Percentiles rank a stretch among this genome's conserved stretches.
These are phyloP conservation scores for Ogataea minuta DNA, from an alignment of 805 yeast species.

Conservation along the genomic window DNA sequence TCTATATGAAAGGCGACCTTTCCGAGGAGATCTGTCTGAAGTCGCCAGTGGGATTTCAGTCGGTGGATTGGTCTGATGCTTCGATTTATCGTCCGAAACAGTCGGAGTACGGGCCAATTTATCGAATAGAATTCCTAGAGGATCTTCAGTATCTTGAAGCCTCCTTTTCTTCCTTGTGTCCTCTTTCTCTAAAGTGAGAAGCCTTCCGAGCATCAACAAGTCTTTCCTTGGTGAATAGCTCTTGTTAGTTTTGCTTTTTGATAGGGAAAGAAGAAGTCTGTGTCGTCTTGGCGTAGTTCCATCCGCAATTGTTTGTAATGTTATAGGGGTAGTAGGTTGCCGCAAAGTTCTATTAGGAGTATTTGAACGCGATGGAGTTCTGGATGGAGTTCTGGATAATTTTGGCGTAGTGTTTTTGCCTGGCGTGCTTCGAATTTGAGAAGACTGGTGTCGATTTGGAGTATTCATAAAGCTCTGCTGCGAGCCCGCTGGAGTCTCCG, in stretches of 20 bases:
- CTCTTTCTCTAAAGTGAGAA: conserved; percentile 28
- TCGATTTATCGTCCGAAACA: background rate
- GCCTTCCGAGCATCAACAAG: conserved; percentile 29
- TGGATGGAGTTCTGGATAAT: conserved; percentile 6
- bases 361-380: conserved; percentile 16
- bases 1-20: conserved; percentile 24
- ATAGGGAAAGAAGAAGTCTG: conserved; percentile 29
- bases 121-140: conserved; percentile 18
- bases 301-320: conserved; percentile 31
- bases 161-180: conserved; percentile 21
- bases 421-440: conserved; percentile 6
- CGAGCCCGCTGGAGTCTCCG: conserved; percentile 6
- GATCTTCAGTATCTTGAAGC: conserved; percentile 12
- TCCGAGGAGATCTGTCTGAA: conserved; percentile 23
- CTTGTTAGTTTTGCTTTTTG: conserved; percentile 22
- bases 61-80: background rate
- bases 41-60: conserved; percentile 1
- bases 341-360: conserved; percentile 26
- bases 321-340: conserved; percentile 34
- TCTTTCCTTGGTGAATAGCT: conserved; percentile 35
- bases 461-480: conserved; percentile 1
- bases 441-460: conserved; percentile 4
- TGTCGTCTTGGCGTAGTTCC: conserved; percentile 33
- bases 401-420: conserved; percentile 4
- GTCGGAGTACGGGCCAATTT: conserved; percentile 5